Percentiles rank a stretch among this genome's conserved stretches.
Evolutionary conservation across 257 asterid genomes (phyloP).

Genomic region (Knoxia roxburghii): DNA sequence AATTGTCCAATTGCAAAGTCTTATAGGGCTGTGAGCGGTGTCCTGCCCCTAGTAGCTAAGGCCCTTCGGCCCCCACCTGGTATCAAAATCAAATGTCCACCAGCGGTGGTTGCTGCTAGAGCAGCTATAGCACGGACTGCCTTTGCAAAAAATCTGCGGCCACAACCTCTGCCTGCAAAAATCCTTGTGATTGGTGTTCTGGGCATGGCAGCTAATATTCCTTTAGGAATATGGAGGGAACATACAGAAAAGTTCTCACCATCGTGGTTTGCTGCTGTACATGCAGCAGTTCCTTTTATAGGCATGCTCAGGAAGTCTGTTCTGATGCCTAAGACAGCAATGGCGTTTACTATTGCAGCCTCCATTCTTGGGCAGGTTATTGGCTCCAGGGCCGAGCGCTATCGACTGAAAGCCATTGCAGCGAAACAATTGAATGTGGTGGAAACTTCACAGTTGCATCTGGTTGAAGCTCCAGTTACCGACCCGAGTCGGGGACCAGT

Average conservation of each 20-base stretch:
- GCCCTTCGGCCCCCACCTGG: slow-evolving; percentile 85
- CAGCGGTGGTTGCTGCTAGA: slow-evolving; percentile 75
- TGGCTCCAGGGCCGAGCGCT: slow-evolving; percentile 87
- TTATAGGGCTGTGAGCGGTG: slow-evolving; percentile 66
- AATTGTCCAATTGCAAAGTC: slow-evolving; percentile 95
- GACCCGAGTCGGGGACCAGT: slow-evolving; percentile 17
- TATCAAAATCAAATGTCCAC: slow-evolving; percentile 64
- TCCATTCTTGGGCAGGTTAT: slow-evolving; percentile 86
- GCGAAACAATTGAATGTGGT: slow-evolving; percentile 22
- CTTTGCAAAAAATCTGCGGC: slow-evolving; percentile 78
- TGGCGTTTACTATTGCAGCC: slow-evolving; percentile 92
- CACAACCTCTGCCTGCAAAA: slow-evolving; percentile 81
- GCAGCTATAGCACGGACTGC: slow-evolving; percentile 74
- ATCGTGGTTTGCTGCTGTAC: slow-evolving; percentile 87
- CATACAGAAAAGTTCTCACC: slow-evolving; percentile 83
- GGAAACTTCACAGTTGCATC: slow-evolving; percentile 30
- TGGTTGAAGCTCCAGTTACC: slow-evolving; percentile 22
- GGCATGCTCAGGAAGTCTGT: slow-evolving; percentile 82
- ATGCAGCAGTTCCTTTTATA: slow-evolving; percentile 93
- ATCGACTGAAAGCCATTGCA: slow-evolving; percentile 53
- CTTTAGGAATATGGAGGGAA: slow-evolving; percentile 94
- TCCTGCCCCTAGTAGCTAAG: slow-evolving; percentile 82
- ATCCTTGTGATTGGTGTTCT: slow-evolving; percentile 61
- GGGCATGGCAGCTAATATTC: slow-evolving; percentile 84
- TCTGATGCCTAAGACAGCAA: slow-evolving; percentile 85